Percentiles rank a stretch among this genome's conserved stretches.
Conservation (phyloP, 257 asterid genomes). For the Mitragyna speciosa region DNA sequence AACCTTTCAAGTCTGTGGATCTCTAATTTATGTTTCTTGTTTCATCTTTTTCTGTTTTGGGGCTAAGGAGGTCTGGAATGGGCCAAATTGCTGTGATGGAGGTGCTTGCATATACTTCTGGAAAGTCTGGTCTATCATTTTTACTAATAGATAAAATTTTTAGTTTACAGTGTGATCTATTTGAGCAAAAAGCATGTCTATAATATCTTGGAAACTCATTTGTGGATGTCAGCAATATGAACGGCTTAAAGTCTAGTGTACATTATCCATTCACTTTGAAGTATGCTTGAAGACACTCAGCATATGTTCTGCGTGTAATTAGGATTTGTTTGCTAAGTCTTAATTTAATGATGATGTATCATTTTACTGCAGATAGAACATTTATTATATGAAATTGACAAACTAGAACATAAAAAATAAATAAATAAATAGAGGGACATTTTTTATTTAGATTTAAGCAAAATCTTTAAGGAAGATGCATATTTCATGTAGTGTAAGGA, state of each 20-base stretch:
- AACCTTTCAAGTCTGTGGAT: no score
- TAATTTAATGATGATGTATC: not conserved
- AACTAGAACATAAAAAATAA: not conserved
- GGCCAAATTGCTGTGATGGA: not conserved
- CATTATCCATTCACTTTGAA: not conserved
- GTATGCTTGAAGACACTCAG: not conserved
- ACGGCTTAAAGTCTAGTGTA: not conserved
- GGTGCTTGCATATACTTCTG: not conserved
- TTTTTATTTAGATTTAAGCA: no score
- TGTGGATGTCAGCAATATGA: not conserved
- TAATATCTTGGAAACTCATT: not conserved
- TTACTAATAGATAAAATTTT: no score
- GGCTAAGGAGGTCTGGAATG: no score
- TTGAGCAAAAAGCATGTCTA: not conserved
- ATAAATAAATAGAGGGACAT: no score
- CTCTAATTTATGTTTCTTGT: no score
- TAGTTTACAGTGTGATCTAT: not conserved
- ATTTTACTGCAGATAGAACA: not conserved
- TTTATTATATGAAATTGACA: not conserved
- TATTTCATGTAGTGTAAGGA: constrained; percentile 57
- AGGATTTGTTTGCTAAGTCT: not conserved
- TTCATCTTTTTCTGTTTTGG: no score
- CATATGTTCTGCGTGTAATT: not conserved
- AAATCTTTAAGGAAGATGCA: not conserved
- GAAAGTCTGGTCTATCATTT: no score